These are phyloP conservation scores for Lichtheimia corymbifera DNA, from an alignment of 371 early-diverging fungal genomes.

Conservation along the genomic window DNA sequence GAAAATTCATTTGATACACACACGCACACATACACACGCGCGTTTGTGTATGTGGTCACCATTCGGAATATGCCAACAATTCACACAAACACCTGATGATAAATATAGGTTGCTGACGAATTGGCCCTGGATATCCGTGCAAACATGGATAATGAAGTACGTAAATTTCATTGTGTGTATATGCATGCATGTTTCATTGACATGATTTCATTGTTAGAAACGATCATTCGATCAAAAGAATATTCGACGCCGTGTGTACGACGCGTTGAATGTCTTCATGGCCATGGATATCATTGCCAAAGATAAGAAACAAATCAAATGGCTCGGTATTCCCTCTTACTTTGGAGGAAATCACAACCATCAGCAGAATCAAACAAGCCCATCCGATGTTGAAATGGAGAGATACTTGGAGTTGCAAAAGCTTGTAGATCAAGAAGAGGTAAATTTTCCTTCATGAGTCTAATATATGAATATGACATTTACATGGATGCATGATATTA, in stretches of 20 bases:
- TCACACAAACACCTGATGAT: background rate
- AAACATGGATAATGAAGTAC: constrained; percentile 10
- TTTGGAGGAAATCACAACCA: constrained; percentile 3
- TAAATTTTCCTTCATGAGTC: background rate
- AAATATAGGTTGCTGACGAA: constrained; percentile 31
- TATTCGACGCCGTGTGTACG: constrained; percentile 76
- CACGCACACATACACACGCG: too few relatives aligned
- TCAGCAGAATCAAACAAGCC: background rate
- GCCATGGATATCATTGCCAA: constrained; percentile 70
- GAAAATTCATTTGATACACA: background rate
- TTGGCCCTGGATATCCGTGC: constrained; percentile 23
- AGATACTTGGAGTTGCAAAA: constrained; percentile 9
- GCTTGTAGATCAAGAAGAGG: constrained; percentile 20
- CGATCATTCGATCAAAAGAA: constrained; percentile 64
- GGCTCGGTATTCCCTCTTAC: constrained; percentile 59
- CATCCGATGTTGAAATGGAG: background rate
- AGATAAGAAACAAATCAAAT: constrained; percentile 66
- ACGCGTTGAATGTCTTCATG: constrained; percentile 76
- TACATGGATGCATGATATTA: background rate
- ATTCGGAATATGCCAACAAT: background rate
- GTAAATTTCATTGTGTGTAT: constrained; percentile 1
- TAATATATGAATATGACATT: too few relatives aligned
- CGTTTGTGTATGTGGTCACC: background rate
- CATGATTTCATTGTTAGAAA: constrained; percentile 7
- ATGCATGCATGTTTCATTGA: background rate